Conservation (phyloP, 2,329 filamentous ascomycete genomes). For the Fusarium setosum region DNA sequence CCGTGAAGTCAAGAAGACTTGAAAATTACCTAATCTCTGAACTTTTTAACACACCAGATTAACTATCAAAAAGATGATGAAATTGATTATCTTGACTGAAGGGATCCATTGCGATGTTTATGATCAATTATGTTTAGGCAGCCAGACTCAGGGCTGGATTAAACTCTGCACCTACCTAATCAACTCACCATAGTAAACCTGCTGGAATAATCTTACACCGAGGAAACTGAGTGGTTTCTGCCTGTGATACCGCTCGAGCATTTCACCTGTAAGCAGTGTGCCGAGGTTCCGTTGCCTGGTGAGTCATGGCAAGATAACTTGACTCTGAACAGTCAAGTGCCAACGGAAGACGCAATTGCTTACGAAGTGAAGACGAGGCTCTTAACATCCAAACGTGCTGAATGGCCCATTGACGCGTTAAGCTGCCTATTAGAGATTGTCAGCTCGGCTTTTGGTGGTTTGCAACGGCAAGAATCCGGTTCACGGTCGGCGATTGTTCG, state of each 20-base stretch:
- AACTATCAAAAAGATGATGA: too few species aligned
- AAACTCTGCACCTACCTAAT: too few species aligned
- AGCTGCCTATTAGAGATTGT: background rate
- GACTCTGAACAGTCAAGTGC: background rate
- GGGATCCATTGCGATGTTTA: too few species aligned
- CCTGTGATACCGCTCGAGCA: background rate
- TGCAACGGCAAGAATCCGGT: background rate
- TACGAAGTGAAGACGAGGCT: background rate
- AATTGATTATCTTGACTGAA: too few species aligned
- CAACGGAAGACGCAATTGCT: background rate
- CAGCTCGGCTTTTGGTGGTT: conserved; percentile 3
- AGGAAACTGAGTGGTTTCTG: too few species aligned
- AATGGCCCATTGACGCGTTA: background rate
- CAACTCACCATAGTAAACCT: too few species aligned
- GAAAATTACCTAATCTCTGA: too few species aligned
- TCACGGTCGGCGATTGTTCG: background rate
- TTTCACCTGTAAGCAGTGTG: background rate
- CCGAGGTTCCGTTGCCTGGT: background rate
- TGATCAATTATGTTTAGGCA: too few species aligned
- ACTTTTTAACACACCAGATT: too few species aligned
- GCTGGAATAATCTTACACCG: too few species aligned
- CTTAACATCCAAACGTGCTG: background rate
- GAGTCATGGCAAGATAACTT: background rate
- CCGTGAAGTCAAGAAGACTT: too few species aligned
- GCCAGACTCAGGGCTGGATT: too few species aligned